Evolutionary conservation across 83 land plant genomes (phyloP), one percentile per base, ranked within the genome.

Genomic region (Larix sibirica): DNA sequence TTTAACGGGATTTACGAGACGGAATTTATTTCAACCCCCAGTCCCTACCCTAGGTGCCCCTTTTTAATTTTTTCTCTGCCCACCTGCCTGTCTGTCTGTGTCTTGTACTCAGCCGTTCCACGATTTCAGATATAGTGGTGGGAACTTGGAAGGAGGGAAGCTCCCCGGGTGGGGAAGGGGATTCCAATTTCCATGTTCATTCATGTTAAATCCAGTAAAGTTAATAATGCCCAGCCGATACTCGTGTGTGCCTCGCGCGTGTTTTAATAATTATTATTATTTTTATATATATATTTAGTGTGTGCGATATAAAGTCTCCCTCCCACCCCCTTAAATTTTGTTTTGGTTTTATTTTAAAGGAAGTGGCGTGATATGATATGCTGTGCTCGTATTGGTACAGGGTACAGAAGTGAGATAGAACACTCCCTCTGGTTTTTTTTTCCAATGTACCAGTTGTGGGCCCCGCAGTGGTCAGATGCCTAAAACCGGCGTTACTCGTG

Each of bases 1-100:
- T 50, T 50, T 50, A 31, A 69, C 74, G 74, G 74, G 74, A 71
- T 71, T 71, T 20, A 71, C 75, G 75, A 71, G 75, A 71, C 40
- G 38, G 17, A 38, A 40, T 17, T 4, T 12, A 33, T 18, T 38
- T 71, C 5, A 38, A 38, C 38, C 8, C 44, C 77, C 44, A 14
- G 24, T n/a, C 17, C 21, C 42, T 71, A 70, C 56, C 47, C 17
- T 71, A 69, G 74, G 74, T 69, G 36, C 17, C 74, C 17, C 36
- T 26, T 36, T 69, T 69, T 17, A 5, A 33, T 31, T 33, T 69
- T 24, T 67, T 28, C 71, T 36, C 33, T 67, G 40, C n/a, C 42
- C 50, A 56, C 10, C 54, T 71, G 24, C n/a, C 10, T 42, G 24
- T 42, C 42, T 71, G 56, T 50, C 56, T 50, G 56, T 50, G 56